A percentile compares a stretch with the other conserved stretches of the same genome.
These are phyloP conservation scores for Ceratobasidium sp. DNA, from an alignment of 1,284 basidiomycete species.

Conservation along the genomic window DNA sequence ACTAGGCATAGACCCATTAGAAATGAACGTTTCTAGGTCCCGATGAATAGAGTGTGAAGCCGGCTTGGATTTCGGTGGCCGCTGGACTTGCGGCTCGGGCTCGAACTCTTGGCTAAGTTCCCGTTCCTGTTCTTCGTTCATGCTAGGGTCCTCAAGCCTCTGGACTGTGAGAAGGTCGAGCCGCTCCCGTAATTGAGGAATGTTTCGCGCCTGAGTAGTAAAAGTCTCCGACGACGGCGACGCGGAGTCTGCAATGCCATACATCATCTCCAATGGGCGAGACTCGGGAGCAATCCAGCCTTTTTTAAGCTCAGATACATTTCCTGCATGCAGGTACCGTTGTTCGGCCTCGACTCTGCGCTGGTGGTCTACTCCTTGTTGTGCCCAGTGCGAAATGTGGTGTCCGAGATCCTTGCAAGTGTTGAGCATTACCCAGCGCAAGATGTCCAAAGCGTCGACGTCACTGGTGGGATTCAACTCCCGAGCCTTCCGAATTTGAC, in stretches of 20 bases:
- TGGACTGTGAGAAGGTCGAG: slow-evolving; percentile 56
- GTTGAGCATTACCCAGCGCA: slow-evolving; percentile 44
- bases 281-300: slow-evolving; percentile 62
- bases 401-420: slow-evolving; percentile 43
- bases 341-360: slow-evolving; percentile 55
- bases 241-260: slow-evolving; percentile 48
- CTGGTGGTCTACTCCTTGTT: slow-evolving; percentile 63
- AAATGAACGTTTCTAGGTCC: slow-evolving; percentile 16
- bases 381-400: slow-evolving; percentile 49
- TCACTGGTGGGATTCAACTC: not conserved
- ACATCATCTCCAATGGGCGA: slow-evolving; percentile 59
- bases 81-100: slow-evolving; percentile 34
- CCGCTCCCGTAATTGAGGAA: slow-evolving; percentile 48
- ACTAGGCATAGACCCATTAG: not conserved
- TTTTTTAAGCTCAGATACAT: slow-evolving; percentile 48
- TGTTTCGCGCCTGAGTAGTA: not conserved
- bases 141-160: slow-evolving; percentile 48
- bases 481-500: slow-evolving; percentile 56
- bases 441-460: slow-evolving; percentile 19
- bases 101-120: slow-evolving; percentile 56
- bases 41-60: slow-evolving; percentile 17
- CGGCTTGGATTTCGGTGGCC: slow-evolving; percentile 30
- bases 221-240: not conserved
- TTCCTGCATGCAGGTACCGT: not conserved
- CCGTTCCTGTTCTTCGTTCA: slow-evolving; percentile 66